Conservation (phyloP, 2,329 filamentous ascomycete species). For the Zopfia rhizophila region DNA sequence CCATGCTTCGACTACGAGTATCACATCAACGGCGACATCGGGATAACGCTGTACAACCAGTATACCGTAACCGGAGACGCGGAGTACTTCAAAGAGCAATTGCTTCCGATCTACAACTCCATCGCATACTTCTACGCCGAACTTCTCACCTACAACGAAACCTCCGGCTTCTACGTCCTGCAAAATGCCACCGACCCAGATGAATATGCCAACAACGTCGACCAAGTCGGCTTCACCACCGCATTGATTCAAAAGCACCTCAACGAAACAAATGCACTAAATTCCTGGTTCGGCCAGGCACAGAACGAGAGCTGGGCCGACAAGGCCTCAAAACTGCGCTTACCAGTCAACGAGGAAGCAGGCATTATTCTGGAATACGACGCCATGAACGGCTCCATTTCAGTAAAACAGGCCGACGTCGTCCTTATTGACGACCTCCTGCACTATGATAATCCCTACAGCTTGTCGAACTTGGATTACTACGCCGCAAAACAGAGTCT, state of each 20-base stretch:
- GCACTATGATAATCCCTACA: slow-evolving; percentile 67
- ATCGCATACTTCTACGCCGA: slow-evolving; percentile 71
- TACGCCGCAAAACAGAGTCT: slow-evolving; percentile 75
- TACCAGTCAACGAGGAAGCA: slow-evolving; percentile 64
- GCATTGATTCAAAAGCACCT: slow-evolving; percentile 68
- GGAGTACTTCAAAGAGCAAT: slow-evolving; percentile 62
- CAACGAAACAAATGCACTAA: slow-evolving; percentile 67
- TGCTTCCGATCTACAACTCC: slow-evolving; percentile 72
- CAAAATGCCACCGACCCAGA: slow-evolving; percentile 76
- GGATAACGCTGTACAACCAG: slow-evolving; percentile 69
- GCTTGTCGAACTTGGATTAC: slow-evolving; percentile 70
- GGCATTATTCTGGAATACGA: slow-evolving; percentile 72
- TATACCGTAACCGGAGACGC: slow-evolving; percentile 69
- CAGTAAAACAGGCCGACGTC: slow-evolving; percentile 77
- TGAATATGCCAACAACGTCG: slow-evolving; percentile 74
- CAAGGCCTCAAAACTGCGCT: slow-evolving; percentile 66
- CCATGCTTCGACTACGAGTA: slow-evolving; percentile 78
- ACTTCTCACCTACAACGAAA: slow-evolving; percentile 67
- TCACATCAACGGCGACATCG: slow-evolving; percentile 76
- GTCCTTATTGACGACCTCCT: slow-evolving; percentile 74
- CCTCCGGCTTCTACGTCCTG: slow-evolving; percentile 40
- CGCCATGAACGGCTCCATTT: slow-evolving; percentile 72
- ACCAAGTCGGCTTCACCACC: slow-evolving; percentile 77
- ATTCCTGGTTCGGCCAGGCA: slow-evolving; percentile 63
- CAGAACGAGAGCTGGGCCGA: slow-evolving; percentile 68